Percentiles rank a stretch among this genome's conserved stretches.
Evolutionary conservation across 2,329 filamentous ascomycete genomes (phyloP).

Genomic region (Fusarium mexicanum): DNA sequence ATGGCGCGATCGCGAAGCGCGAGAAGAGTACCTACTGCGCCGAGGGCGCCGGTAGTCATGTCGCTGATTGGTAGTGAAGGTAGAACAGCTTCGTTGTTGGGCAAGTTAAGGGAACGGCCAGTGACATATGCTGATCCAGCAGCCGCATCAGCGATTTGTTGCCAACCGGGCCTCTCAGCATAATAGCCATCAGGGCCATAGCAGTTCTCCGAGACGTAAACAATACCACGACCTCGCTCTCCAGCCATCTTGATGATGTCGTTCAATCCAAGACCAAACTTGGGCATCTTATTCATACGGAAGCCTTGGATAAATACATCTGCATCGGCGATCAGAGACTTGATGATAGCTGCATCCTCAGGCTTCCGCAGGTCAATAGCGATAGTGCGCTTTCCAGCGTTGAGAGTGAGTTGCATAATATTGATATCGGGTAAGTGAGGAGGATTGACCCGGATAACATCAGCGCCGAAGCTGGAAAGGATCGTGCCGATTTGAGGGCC

Average conservation of each 20-base stretch:
- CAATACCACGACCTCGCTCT: conserved; percentile 64
- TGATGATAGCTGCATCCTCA: not conserved
- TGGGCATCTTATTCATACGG: conserved; percentile 26
- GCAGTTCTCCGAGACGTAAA: conserved; percentile 74
- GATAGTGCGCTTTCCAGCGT: conserved; percentile 18
- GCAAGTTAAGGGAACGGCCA: not conserved
- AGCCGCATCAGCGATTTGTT: conserved; percentile 67
- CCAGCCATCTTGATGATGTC: conserved; percentile 17
- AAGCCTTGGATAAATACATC: conserved; percentile 19
- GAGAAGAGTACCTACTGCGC: conserved; percentile 47
- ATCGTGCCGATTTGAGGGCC: conserved; percentile 15
- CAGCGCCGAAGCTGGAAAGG: conserved; percentile 8
- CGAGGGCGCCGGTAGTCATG: conserved; percentile 49
- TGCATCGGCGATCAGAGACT: not conserved
- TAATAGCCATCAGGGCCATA: conserved; percentile 68
- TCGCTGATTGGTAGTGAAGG: conserved; percentile 44
- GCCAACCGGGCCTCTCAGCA: conserved; percentile 70
- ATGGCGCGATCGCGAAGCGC: conserved; percentile 46
- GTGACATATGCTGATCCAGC: conserved; percentile 16
- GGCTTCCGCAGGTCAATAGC: conserved; percentile 16
- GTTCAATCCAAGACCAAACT: conserved; percentile 10
- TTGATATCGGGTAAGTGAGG: conserved; percentile 19
- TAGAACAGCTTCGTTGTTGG: conserved; percentile 33
- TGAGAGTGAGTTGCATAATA: conserved; percentile 15
- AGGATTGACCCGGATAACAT: conserved; percentile 6